Base-by-base conservation (phyloP, 2,329 filamentous ascomycete species). In the Cladophialophora psammophila region DNA sequence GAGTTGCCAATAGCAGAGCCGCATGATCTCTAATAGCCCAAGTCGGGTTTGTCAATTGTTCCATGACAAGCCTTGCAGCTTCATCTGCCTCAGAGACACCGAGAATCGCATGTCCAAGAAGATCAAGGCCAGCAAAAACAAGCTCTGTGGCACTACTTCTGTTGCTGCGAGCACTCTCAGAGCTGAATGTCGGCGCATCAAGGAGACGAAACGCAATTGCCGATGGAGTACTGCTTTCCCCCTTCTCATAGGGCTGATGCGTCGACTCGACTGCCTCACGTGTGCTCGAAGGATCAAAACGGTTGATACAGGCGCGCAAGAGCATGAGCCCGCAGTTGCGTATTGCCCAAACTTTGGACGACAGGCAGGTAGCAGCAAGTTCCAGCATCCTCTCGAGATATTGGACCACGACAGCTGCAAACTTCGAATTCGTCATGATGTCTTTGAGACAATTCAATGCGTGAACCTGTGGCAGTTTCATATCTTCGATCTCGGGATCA, bases 401-500 rank as follows among this genome's bases (percentile, higher is more conserved):
- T 0, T 83, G 82, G 73, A 96, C 92, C 0, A 92, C 91, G 61
- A 86, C 85, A 63, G 88, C 87, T 34, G 91, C 85, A 13, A 98
- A 83, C 58, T 88, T 87, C 0, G 93, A 92, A 72, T 90, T 93
- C 65, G 92, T 94, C 78, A 97, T 95, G 1, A 97, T 90, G 71
- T 96, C 93, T 75, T 95, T 95, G 65, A 99, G 82, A 68, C 92
- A 97, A 76, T 99, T 99, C 75, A 97, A 86, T 0, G 95, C 93
- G 77, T 99, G 95, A 0, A 99, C 95, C 78, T 99, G 94, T 0
- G 93, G 91, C 4, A 98, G 80, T 48, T 91, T 84, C 35, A 84
- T 80, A 57, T 86, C 82, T 67, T 82, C 69, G 38, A 3, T n/a
- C 12, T 77, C 74, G 15, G 73, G 71, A 20, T 72, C 66, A 36